Evolutionary conservation across 768 basidiomycete species (phyloP), one percentile per base, ranked within the genome.

Genomic region (Suillus paluster): DNA sequence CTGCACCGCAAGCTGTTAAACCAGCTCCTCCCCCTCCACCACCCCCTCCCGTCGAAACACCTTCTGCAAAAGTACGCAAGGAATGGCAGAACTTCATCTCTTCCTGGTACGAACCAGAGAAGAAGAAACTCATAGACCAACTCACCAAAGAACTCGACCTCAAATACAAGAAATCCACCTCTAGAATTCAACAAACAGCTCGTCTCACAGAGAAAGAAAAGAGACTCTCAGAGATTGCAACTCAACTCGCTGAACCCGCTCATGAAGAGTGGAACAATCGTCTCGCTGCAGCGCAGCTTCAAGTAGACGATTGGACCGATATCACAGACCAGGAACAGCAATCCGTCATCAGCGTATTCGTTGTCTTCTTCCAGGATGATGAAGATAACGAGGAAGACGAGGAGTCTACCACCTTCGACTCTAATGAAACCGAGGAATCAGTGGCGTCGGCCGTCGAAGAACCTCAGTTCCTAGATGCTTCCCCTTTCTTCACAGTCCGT

Each of bases 181-280:
- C 58, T 12, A 70, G 66, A 63, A 61, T 64, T 1, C 76, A 75
- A 1, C 74, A 73, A 57, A 68, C 70, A 42, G 61, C 69, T 41
- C 75, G 70, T 42, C 70, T 73, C 10, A 65, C 69, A 63, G 73
- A 76, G 53, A 66, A 71, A 33, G 73, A 64, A 19, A 66, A 73
- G 59, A 65, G 45, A 30, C 65, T 71, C 63, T 63, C 68, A 42
- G 49, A 67, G 4, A 46, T 75, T 15, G 67, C 63, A 49, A 54
- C 46, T 38, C 67, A 65, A 11, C 73, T 75, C 30, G 60, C 73
- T 59, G 62, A 70, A 64, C 75, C 73, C 6, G 73, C 73, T 30
- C 73, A 75, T 41, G 33, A n/a, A 1, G 73, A 75, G 70, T 75
- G 73, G 73, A 75, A 74, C n/a, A 70, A 64, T 46, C 74, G 73